Evolutionary conservation across 176 grass and related monocot species (phyloP).

Genomic region (Saccharum spontaneum): DNA sequence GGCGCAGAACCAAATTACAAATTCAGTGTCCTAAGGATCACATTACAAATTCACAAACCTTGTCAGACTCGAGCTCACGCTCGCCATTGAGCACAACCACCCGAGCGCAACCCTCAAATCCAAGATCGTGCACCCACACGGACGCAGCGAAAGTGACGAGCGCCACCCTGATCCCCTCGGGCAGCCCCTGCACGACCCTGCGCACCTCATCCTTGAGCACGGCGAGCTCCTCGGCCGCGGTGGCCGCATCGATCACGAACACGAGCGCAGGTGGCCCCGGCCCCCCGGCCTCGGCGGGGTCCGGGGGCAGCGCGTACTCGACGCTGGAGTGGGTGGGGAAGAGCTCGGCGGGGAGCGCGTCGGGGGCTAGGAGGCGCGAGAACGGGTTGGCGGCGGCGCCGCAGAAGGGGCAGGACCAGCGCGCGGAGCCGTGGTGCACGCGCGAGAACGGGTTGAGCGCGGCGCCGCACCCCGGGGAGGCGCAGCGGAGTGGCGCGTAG

Average conservation of each 20-base stretch:
- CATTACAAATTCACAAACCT: conserved; percentile 53
- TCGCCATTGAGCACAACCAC: conserved; percentile 75
- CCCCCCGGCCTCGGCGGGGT: conserved; percentile 27
- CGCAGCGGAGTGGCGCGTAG: conserved; percentile 74
- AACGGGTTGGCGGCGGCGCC: conserved; percentile 58
- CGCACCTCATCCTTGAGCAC: conserved; percentile 81
- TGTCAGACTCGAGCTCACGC: conserved; percentile 66
- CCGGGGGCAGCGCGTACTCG: conserved; percentile 71
- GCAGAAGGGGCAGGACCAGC: conserved; percentile 90
- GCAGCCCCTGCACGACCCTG: conserved; percentile 72
- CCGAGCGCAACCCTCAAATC: conserved; percentile 65
- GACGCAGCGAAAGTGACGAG: conserved; percentile 79
- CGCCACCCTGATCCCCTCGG: conserved; percentile 60
- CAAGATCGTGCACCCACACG: conserved; percentile 88
- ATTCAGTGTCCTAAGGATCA: background rate
- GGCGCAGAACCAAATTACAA: background rate
- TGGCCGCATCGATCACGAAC: conserved; percentile 72
- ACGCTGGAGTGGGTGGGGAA: conserved; percentile 97
- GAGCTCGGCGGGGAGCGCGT: conserved; percentile 88
- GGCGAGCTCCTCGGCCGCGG: conserved; percentile 50
- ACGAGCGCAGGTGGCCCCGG: conserved; percentile 47
- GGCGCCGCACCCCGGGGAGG: conserved; percentile 43
- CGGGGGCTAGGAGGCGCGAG: conserved; percentile 59
- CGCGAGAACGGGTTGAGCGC: conserved; percentile 89
- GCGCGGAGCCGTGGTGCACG: conserved; percentile 61